A percentile compares a stretch with the other conserved stretches of the same genome.
Conservation (phyloP, 1,284 basidiomycete species). For the Moesziomyces antarcticus region DNA sequence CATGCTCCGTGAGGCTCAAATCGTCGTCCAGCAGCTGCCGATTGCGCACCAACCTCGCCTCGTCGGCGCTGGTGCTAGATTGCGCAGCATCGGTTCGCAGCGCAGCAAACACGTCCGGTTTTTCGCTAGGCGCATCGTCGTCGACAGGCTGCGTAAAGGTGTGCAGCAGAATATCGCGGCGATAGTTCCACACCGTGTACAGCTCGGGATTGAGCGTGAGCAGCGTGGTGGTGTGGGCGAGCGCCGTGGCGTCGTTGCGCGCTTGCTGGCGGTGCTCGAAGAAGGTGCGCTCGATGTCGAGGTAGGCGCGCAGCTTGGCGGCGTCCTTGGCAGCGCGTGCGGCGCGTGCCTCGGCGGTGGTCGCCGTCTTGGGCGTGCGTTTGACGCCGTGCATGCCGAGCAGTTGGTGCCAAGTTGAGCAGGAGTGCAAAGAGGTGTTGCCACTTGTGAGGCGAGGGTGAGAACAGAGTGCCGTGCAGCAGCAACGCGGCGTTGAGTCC, state of each 20-base stretch:
- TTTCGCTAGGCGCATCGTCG: not conserved
- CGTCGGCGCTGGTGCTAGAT: not conserved
- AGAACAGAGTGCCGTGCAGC: no score
- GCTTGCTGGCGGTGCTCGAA: conserved; percentile 30
- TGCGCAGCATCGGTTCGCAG: conserved; percentile 3
- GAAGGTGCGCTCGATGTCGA: conserved; percentile 44
- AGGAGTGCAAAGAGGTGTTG: conserved; percentile 1
- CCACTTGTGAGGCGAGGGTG: not conserved
- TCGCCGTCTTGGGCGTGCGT: conserved; percentile 23
- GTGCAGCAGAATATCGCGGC: conserved; percentile 49
- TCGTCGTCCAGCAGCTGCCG: conserved; percentile 49
- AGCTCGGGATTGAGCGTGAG: conserved; percentile 64
- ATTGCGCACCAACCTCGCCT: conserved; percentile 6
- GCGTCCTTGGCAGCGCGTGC: conserved; percentile 58
- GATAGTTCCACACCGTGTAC: conserved; percentile 66
- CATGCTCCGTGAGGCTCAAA: conserved; percentile 58
- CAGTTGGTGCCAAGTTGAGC: conserved; percentile 1
- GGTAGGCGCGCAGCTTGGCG: conserved; percentile 48
- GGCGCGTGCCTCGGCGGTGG: conserved; percentile 33
- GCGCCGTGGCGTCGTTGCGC: conserved; percentile 27
- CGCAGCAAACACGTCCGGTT: conserved; percentile 49
- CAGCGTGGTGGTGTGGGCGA: conserved; percentile 56
- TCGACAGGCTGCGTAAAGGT: conserved; percentile 25
- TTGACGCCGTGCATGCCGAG: conserved; percentile 51
- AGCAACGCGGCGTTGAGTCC: not conserved